Evolutionary conservation across 805 yeast species (phyloP), one percentile per base, ranked within the genome.

Genomic region (Ogataea paradorogensis): DNA sequence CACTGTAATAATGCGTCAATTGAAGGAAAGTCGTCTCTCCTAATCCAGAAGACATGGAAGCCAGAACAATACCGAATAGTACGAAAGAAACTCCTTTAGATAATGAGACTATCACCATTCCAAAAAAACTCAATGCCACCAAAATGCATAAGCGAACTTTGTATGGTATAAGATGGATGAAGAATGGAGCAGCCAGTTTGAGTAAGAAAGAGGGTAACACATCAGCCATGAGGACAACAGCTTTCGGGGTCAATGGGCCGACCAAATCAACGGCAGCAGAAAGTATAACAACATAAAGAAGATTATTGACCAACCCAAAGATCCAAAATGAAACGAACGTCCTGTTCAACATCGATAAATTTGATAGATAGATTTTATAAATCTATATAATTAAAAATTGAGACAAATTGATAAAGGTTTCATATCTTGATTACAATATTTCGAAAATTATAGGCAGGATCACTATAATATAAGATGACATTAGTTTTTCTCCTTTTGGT

Each of bases 191-290:
- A 0, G 71, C 36, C 5, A 82, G 45, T 58, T 91, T 91, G 47
- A 87, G 60, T 1, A 74, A 24, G 50, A 91, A 82, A 1, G 96
- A 75, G 0, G 99, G 98, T 13, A 86, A 50, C 22, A 91, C 87
- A 59, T 91, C 96, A 0, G 95, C 91, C 43, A 91, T 64, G 6
- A 91, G 66, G 4, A 91, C 95, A 2, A 82, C 64, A 1, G 95
- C 90, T 61, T 91, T 91, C 8, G 99, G 97, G 0, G 84, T 74
- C 6, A 69, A 51, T 1, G 87, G 76, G 0, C 96, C 96, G 1
- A 90, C 96, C 10, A 91, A 67, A 57, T 91, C 99, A 23, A 87
- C 77, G 2, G 98, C 98, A 0, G 97, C 95, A 0, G 95, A 80
- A 10, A 91, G 67, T 27, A 91, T 90, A 11, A 91, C 91, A 23